Base-by-base conservation (phyloP, 257 asterid genomes). In the Scutellaria barbata region DNA sequence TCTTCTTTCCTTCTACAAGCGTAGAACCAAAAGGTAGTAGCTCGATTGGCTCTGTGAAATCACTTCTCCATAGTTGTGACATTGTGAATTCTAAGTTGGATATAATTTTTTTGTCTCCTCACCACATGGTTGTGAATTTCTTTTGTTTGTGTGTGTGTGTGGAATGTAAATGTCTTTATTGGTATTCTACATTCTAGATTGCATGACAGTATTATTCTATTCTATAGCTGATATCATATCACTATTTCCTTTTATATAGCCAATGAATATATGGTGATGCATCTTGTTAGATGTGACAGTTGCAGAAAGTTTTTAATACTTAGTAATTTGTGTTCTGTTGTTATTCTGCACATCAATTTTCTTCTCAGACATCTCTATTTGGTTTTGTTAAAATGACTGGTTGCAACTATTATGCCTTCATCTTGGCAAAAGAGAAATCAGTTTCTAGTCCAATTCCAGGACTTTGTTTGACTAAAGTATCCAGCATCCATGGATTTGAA, bases 401-500 rank as follows among this genome's bases (percentile, higher is more conserved):
- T 71, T 35, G 56, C 40, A 9, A 30, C 33, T 52, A n/a, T 45
- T 58, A 46, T 52, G 47, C 59, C 41, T 59, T 37, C 40, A 76
- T 53, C 69, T 67, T 58, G 71, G 67, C 66, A 20, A 65, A 42
- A 45, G 45, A 14, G 41, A 17, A 41, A 37, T 63, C 47, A 50
- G 10, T 1, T 63, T 20, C 45, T 47, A n/a, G n/a, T 57, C 60
- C 63, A 45, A 53, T 35, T 47, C 30, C 25, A 35, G 68, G 58
- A 57, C 45, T 35, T 33, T 42, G 50, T 30, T 39, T 8, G 20
- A 66, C 55, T 54, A 46, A 42, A 62, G 59, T 42, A 48, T 80
- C 7, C 10, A 61, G 52, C 25, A 14, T 33, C 30, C 50, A 33
- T 41, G 5, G 9, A 35, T 39, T 46, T 64, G 57, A 59, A 25